phyloP scores from a whole-genome alignment of 2,329 filamentous ascomycete species.

The Alternaria dauci region DNA sequence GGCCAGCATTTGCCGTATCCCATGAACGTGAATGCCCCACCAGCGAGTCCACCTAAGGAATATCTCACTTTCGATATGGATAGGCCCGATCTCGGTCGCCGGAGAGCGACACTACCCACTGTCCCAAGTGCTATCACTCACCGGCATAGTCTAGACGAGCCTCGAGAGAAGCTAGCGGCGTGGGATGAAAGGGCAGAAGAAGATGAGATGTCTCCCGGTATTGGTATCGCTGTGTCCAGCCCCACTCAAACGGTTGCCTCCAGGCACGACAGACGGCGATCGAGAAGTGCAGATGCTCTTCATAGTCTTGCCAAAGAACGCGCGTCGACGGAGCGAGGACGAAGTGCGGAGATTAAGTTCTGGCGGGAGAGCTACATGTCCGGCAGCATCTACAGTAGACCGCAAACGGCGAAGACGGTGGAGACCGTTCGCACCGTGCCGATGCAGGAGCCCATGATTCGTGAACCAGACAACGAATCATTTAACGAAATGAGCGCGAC shows the following conservation, averaged over 20 bases:
- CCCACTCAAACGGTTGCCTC: conserved; percentile 29
- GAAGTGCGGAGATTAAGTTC: conserved; percentile 49
- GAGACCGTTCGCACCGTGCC: conserved; percentile 41
- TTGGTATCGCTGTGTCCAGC: conserved; percentile 49
- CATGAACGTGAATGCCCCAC: conserved; percentile 53
- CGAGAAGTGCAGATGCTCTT: conserved; percentile 50
- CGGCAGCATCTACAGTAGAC: conserved; percentile 46
- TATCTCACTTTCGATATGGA: conserved; percentile 46
- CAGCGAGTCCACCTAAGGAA: conserved; percentile 45
- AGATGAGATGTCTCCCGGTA: conserved; percentile 39
- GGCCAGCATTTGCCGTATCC: conserved; percentile 50
- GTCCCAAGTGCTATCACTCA: conserved; percentile 35
- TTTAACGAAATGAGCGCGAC: conserved; percentile 37
- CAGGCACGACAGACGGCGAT: conserved; percentile 43
- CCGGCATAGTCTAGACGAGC: conserved; percentile 40
- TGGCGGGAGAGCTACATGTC: conserved; percentile 48
- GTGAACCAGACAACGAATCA: conserved; percentile 26
- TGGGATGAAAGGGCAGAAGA: conserved; percentile 43
- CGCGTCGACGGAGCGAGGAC: conserved; percentile 35
- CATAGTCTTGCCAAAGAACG: conserved; percentile 41
- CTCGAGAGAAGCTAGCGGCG: conserved; percentile 31
- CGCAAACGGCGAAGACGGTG: conserved; percentile 44
- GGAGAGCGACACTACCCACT: conserved; percentile 49
- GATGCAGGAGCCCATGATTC: conserved; percentile 30
- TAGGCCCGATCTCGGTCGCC: conserved; percentile 32